Evolutionary conservation across 305 asterid species (phyloP), one percentile per base, ranked within the genome.

Genomic region (Withania somnifera): DNA sequence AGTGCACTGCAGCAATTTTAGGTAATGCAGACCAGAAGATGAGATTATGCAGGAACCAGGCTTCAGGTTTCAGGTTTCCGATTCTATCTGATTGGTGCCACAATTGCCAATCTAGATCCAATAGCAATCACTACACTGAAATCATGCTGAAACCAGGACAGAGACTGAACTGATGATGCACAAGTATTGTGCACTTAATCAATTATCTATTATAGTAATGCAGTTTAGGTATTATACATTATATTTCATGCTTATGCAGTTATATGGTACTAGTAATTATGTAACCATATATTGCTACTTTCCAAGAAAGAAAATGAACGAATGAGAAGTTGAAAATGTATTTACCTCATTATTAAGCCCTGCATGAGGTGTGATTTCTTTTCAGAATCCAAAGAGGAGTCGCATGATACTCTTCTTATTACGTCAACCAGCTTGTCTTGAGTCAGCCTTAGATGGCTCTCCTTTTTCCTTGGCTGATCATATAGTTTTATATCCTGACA

Each of bases 301-400:
- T 50, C 40, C n/a, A 42, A 47, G 60, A 51, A 54, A 52, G 7
- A 24, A 58, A 66, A 9, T 7, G 52, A 6, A 71, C 61, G 60
- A 80, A 17, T 63, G 53, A 47, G 84, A 50, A 77, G 40, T 47
- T 64, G 3, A 60, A 71, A 14, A 57, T 69, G 81, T 47, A 76
- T 28, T 88, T 88, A 91, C 98, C 98, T 95, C 94, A 87, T 90
- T 77, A 89, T 85, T 84, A 95, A 84, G 91, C 89, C 90, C 89
- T 93, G 98, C 63, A 91, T 89, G 60, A 95, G 81, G 77, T 85
- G 83, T n/a, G 97, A 87, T 85, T 95, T 93, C 85, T 89, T 86
- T 77, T 83, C 86, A 81, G 86, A 69, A 86, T 90, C 97, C 86
- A 95, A 84, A 85, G 87, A 86, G 42, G 92, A 81, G 85, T 95